A percentile compares a stretch with the other conserved stretches of the same genome.
Evolutionary conservation across 2,329 filamentous ascomycete genomes (phyloP).

Genomic region (Pseudogymnoascus verrucosus): DNA sequence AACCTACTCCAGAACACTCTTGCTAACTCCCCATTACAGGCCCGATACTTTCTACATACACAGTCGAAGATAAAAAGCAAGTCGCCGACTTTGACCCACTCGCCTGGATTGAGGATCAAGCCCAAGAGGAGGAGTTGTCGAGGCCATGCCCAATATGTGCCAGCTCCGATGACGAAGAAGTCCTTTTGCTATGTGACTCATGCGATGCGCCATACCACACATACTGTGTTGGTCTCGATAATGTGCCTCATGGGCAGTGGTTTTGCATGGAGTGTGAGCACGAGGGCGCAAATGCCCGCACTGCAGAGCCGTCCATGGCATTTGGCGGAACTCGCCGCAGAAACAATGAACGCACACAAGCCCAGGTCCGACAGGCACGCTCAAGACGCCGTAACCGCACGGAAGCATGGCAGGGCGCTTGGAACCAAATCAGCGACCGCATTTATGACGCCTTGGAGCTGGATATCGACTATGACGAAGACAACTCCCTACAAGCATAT

Average conservation of each 20-base stretch:
- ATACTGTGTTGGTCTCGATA: slow-evolving; percentile 77
- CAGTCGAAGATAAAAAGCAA: slow-evolving; percentile 77
- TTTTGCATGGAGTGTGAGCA: slow-evolving; percentile 78
- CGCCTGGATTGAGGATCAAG: slow-evolving; percentile 63
- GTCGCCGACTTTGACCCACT: slow-evolving; percentile 81
- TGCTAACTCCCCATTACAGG: slow-evolving; percentile 33
- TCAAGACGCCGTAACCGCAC: slow-evolving; percentile 57
- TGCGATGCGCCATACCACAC: slow-evolving; percentile 89
- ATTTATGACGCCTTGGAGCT: slow-evolving; percentile 62
- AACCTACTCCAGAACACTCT: slow-evolving; percentile 14
- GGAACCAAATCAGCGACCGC: slow-evolving; percentile 55
- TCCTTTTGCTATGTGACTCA: slow-evolving; percentile 81
- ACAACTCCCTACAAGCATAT: slow-evolving; percentile 47
- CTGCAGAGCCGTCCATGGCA: slow-evolving; percentile 29
- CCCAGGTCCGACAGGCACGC: slow-evolving; percentile 41
- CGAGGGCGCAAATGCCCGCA: slow-evolving; percentile 31
- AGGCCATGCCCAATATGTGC: slow-evolving; percentile 81
- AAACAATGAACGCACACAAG: slow-evolving; percentile 43
- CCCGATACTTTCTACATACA: slow-evolving; percentile 47
- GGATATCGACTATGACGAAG: slow-evolving; percentile 77
- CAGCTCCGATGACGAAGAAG: slow-evolving; percentile 69
- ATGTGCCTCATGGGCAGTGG: slow-evolving; percentile 72
- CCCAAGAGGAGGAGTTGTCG: slow-evolving; percentile 59
- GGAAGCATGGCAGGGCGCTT: slow-evolving; percentile 83
- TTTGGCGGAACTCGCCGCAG: slow-evolving; percentile 21